Conservation (phyloP, 1,284 basidiomycete genomes). For the Hymenochaete sp. region DNA sequence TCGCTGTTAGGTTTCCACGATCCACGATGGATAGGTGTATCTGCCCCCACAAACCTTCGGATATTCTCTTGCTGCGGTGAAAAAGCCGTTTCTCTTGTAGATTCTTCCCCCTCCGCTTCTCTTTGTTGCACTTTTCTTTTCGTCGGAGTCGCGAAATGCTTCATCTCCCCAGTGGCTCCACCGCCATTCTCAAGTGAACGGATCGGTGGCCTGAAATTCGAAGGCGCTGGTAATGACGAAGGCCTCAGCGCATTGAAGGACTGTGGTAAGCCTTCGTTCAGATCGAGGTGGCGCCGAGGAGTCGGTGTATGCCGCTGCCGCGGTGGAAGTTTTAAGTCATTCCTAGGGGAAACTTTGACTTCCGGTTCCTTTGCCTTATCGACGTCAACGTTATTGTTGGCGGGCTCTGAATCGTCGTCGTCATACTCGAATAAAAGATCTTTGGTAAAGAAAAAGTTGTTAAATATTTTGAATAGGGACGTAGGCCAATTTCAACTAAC, state of each 20-base stretch:
- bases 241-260: conserved; percentile 57
- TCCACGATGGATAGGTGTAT: conserved; percentile 59
- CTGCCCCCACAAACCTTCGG: conserved; percentile 52
- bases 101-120: background rate
- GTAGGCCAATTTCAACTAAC: conserved; percentile 18
- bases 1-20: conserved; percentile 58
- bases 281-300: too few relatives aligned
- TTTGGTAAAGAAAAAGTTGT: conserved; percentile 23
- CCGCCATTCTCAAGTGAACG: too few relatives aligned
- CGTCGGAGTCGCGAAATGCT: background rate
- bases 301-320: too few relatives aligned
- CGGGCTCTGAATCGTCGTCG: conserved; percentile 32
- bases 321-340: too few relatives aligned
- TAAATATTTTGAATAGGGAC: background rate
- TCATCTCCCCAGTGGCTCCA: background rate
- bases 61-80: conserved; percentile 37
- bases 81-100: background rate
- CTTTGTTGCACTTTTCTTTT: background rate
- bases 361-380: too few relatives aligned
- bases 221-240: conserved; percentile 54
- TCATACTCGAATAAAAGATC: conserved; percentile 66
- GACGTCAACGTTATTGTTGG: conserved; percentile 15
- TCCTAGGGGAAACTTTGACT: too few relatives aligned
- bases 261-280: conserved; percentile 42
- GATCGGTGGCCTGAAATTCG: conserved; percentile 34